Percentiles rank a stretch among this genome's conserved stretches.
These are phyloP conservation scores for Pythium graminicola DNA, from an alignment of 352 stramenopile species.

Conservation along the genomic window DNA sequence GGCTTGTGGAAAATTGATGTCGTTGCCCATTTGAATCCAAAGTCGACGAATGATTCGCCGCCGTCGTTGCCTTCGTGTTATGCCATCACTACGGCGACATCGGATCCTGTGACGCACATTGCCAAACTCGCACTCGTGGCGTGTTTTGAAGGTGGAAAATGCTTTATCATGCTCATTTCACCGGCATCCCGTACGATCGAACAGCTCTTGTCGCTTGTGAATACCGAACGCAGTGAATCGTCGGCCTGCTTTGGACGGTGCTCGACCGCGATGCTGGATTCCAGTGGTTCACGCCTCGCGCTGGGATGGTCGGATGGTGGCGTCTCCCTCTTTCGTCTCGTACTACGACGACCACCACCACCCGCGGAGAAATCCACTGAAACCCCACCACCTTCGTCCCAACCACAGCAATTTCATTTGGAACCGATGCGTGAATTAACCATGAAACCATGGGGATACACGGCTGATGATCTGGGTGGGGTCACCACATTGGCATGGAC, in stretches of 20 bases:
- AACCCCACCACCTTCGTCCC: background rate
- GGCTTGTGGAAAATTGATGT: conserved; percentile 81
- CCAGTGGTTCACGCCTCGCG: conserved; percentile 40
- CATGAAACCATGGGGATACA: conserved; percentile 61
- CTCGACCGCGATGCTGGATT: conserved; percentile 41
- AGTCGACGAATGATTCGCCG: background rate
- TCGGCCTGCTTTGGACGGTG: conserved; percentile 35
- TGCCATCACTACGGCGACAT: conserved; percentile 41
- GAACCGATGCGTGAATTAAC: conserved; percentile 56
- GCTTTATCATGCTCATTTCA: conserved; percentile 72
- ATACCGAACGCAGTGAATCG: conserved; percentile 35
- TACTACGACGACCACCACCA: conserved; percentile 21
- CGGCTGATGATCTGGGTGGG: conserved; percentile 38
- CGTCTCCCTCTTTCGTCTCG: conserved; percentile 57
- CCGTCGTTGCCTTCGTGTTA: conserved; percentile 38
- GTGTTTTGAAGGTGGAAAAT: conserved; percentile 71
- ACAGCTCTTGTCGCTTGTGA: conserved; percentile 69
- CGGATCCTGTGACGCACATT: conserved; percentile 24
- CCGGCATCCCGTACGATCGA: conserved; percentile 53
- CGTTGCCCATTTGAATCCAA: conserved; percentile 36
- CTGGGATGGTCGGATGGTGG: conserved; percentile 71
- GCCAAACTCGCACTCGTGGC: conserved; percentile 49
- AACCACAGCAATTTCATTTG: conserved; percentile 28
- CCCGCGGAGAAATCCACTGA: background rate
- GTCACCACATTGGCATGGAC: conserved; percentile 69